Conservation (phyloP, 108 stramenopile genomes). For the Nitzschia palea region DNA sequence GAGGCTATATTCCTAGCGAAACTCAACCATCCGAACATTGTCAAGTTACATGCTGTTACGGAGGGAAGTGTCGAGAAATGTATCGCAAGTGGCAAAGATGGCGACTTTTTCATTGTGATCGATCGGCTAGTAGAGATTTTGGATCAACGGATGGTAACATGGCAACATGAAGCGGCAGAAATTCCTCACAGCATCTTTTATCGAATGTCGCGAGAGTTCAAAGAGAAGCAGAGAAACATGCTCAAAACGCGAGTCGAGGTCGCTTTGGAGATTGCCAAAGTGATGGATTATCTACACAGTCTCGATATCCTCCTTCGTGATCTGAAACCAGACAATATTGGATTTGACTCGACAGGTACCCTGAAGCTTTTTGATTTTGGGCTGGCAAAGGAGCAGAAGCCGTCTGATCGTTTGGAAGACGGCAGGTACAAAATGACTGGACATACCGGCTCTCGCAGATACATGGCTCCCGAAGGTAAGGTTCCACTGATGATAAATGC, state of each 20-base stretch:
- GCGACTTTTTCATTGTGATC: constrained; percentile 63
- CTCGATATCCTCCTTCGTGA: constrained; percentile 59
- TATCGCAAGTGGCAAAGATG: constrained; percentile 29
- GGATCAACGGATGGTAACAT: constrained; percentile 37
- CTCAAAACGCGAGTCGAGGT: constrained; percentile 29
- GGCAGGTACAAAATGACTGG: constrained; percentile 60
- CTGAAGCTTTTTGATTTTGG: constrained; percentile 69
- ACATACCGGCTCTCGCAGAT: constrained; percentile 60
- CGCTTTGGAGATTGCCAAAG: constrained; percentile 53
- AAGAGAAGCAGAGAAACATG: constrained; percentile 17
- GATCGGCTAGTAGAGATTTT: constrained; percentile 63
- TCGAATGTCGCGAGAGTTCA: constrained; percentile 21
- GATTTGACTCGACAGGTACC: constrained; percentile 25
- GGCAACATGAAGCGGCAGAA: constrained; percentile 17
- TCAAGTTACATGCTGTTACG: constrained; percentile 57
- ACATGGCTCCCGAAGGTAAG: constrained; percentile 61
- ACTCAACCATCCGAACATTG: constrained; percentile 67
- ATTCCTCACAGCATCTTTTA: constrained; percentile 8
- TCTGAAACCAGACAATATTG: constrained; percentile 70
- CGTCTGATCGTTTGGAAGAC: constrained; percentile 14
- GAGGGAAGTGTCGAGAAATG: constrained; percentile 36
- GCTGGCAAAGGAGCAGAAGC: constrained; percentile 55
- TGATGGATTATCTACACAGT: constrained; percentile 60
- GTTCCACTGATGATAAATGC: not conserved
- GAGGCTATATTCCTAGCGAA: constrained; percentile 62